Conservation (phyloP, 371 early-diverging fungal species). For the Dentiscutata heterogama region DNA sequence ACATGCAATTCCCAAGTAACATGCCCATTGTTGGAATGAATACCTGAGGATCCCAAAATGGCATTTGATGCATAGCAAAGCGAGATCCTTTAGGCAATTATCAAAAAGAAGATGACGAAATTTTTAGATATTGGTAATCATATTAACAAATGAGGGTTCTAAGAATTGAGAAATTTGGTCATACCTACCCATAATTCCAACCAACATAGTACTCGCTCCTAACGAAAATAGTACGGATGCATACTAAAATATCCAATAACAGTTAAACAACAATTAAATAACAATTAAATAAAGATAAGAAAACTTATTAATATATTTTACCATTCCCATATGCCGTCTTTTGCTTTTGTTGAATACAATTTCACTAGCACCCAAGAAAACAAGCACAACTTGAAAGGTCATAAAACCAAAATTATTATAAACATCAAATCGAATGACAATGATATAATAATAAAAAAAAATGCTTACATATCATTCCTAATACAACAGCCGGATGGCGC, state of each 20-base stretch:
- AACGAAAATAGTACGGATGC: conserved; percentile 38
- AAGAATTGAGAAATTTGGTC: background rate
- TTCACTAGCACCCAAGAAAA: conserved; percentile 47
- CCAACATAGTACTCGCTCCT: conserved; percentile 14
- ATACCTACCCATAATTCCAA: conserved; percentile 45
- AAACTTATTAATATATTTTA: conserved; percentile 14
- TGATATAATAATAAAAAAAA: background rate
- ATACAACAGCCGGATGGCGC: conserved; percentile 44
- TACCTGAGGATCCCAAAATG: conserved; percentile 79
- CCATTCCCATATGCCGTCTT: conserved; percentile 44
- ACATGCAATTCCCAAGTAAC: conserved; percentile 87
- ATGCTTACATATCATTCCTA: conserved; percentile 44
- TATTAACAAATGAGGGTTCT: background rate
- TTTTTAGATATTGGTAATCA: background rate
- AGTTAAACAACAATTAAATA: background rate
- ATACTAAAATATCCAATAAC: conserved; percentile 39
- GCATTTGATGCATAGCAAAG: conserved; percentile 79
- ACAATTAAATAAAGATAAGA: background rate
- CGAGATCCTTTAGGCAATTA: conserved; percentile 58
- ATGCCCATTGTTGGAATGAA: conserved; percentile 93
- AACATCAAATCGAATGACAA: background rate
- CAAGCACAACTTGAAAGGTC: conserved; percentile 16
- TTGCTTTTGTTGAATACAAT: conserved; percentile 46
- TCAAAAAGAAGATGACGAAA: background rate
- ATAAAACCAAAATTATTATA: background rate